phyloP scores from a whole-genome alignment of 495 filamentous ascomycete genomes.

The Acidomyces sp. region DNA sequence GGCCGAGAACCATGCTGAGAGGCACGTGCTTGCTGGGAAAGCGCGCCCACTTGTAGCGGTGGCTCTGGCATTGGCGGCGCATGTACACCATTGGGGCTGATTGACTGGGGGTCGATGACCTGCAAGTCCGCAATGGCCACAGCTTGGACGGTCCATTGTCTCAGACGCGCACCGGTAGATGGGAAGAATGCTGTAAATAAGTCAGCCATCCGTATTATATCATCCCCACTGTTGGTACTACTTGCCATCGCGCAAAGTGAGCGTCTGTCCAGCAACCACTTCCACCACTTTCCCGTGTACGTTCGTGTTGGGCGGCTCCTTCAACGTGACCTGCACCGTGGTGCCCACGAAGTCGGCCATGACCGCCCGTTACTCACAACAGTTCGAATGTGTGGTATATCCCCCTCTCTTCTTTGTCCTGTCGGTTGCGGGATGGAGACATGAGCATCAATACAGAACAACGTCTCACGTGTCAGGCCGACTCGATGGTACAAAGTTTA shows the following conservation, averaged over 20 bases:
- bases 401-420: too few relatives aligned
- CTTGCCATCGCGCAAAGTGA: slow-evolving; percentile 71
- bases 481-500: too few relatives aligned
- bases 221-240: neutral
- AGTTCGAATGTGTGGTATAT: too few relatives aligned
- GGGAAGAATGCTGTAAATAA: slow-evolving; percentile 27
- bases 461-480: too few relatives aligned
- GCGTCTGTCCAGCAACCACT: slow-evolving; percentile 53
- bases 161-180: slow-evolving; percentile 36
- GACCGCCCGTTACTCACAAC: too few relatives aligned
- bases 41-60: neutral
- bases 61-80: neutral
- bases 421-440: too few relatives aligned
- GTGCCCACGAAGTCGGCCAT: slow-evolving; percentile 69
- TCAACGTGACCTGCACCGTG: slow-evolving; percentile 62
- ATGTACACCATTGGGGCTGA: too few relatives aligned
- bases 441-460: too few relatives aligned
- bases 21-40: neutral
- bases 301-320: slow-evolving; percentile 47
- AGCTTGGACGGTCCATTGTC: slow-evolving; percentile 41
- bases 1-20: slow-evolving; percentile 3
- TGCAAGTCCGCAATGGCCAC: slow-evolving; percentile 46
- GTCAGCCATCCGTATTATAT: slow-evolving; percentile 1
- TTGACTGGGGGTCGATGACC: slow-evolving; percentile 22
- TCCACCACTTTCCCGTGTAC: slow-evolving; percentile 61